Evolutionary conservation across 768 basidiomycete genomes (phyloP).

Genomic region (Chiua virens): DNA sequence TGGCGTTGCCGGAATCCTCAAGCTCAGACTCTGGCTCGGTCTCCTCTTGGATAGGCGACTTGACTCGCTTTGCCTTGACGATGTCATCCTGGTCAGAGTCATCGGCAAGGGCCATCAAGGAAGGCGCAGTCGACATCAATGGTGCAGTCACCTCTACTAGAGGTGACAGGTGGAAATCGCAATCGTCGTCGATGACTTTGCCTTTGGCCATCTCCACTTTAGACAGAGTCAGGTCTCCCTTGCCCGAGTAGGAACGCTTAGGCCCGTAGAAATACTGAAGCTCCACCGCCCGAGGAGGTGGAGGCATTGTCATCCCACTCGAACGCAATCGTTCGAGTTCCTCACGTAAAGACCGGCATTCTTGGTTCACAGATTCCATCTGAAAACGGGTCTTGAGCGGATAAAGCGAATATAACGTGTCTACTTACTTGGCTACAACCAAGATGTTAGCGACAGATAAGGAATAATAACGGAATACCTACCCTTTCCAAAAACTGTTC

Average conservation of each 20-base stretch:
- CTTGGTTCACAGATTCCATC: constrained; percentile 23
- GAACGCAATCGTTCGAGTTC: constrained; percentile 25
- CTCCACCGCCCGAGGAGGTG: constrained; percentile 18
- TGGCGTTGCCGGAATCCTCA: constrained; percentile 15
- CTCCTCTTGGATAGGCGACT: constrained; percentile 23
- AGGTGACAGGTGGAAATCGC: constrained; percentile 32
- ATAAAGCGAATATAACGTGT: constrained; percentile 1
- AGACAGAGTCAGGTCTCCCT: constrained; percentile 11
- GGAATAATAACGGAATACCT: constrained; percentile 16
- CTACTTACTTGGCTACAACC: constrained; percentile 36
- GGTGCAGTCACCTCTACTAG: constrained; percentile 27
- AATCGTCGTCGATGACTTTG: constrained; percentile 27
- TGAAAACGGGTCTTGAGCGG: constrained; percentile 10
- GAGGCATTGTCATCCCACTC: constrained; percentile 4
- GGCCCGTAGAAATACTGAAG: constrained; percentile 23
- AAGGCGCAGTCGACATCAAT: constrained; percentile 28
- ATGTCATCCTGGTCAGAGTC: constrained; percentile 31
- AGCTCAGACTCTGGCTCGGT: constrained; percentile 25
- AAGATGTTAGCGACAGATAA: constrained; percentile 19
- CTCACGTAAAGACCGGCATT: constrained; percentile 30
- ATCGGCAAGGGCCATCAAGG: constrained; percentile 29
- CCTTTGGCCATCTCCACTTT: constrained; percentile 19
- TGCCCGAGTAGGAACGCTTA: constrained; percentile 21
- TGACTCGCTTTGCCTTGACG: constrained; percentile 16
- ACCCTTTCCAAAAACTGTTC: constrained; percentile 41